Evolutionary conservation across 1,284 basidiomycete genomes (phyloP), one percentile per base, ranked within the genome.

Genomic region (Stygiomarasmius scandens): DNA sequence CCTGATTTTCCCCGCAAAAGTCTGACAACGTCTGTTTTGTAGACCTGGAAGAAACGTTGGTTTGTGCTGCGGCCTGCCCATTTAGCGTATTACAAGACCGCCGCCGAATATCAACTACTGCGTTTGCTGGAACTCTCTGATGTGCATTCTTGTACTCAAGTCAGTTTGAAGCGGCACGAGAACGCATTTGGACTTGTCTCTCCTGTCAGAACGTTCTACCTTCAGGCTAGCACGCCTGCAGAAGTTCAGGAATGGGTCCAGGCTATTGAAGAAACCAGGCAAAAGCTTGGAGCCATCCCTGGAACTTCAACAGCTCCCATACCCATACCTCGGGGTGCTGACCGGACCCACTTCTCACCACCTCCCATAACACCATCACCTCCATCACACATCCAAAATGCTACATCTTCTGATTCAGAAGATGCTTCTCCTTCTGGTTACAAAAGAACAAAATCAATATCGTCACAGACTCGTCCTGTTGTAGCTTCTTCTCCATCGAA

Each of bases 31-130:
- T 57, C 25, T 23, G n/a, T 38, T 53, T 53, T 47, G 50, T 68
- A 97, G 93, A 94, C 90, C 1, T 99, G 96, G 96, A 98, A 98
- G 81, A 96, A 96, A 77, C 85, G 96, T 36, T 99, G 96, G 96
- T 99, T 98, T 66, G 97, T 99, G 0, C 77, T 99, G 58, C 85
- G 96, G 14, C 86, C 93, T 0, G 92, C 91, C 16, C 93, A 96
- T 71, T 77, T 99, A 50, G 95, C 95, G 12, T 98, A 97, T 76
- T 99, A 99, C 86, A 98, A 98, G 80, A 95, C 88, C 57, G 90
- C 93, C 51, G 86, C 88, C 63, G 95, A 98, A 73, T 98, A 98
- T 77, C 85, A 95, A 71, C 84, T 98, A 4, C 88, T 96, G 27
- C 89, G 92, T 20, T 86, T 98, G 16, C 86, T 99, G 59, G 93